Base-by-base conservation (phyloP, 2,329 filamentous ascomycete species). In the Lachnellula cervina region DNA sequence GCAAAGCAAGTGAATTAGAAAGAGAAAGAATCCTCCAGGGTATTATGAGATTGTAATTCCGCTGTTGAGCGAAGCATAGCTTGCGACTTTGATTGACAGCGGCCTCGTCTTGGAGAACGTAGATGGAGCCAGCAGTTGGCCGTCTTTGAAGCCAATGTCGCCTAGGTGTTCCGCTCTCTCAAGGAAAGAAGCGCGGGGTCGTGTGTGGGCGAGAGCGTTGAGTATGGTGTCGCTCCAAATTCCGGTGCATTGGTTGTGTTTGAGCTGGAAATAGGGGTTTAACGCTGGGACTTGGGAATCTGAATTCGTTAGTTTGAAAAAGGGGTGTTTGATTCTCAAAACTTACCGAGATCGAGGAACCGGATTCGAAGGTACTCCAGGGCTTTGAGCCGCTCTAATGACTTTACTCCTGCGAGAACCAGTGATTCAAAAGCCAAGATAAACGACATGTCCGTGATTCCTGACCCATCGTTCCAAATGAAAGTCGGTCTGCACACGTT, bases 151-250 rank as follows among this genome's bases (percentile, higher is more conserved):
- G 14, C 77, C 74, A 9, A 83, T 75, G 59, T 82, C 80, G 44
- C 82, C 82, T 57, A 89, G 84, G 2, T 78, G 82, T 52, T 89
- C 84, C 13, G 79, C 76, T 54, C 89, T 75, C 62, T 87, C 81
- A 44, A 80, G 74, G 64, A 86, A 90, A 1, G 74, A 71, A 3
- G 79, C 79, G 1, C 74, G 69, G 0, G 87, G 86, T 5, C 87
- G 79, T 13, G 81, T 77, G 38, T 76, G 74, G 34, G 77, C 75
- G 52, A 91, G 77, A 55, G 82, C 78, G 23, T 79, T 73, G 9
- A 90, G 72, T 46, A 90, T 89, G 7, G 74, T 69, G 8, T 87
- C 81, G 66, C 83, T 90, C 88, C 87, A 91, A 2, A 91, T 79
- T 5, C 88, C 88, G 1, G 81, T 84, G 63, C 84, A 87, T 64